Evolutionary conservation across 768 basidiomycete species (phyloP).

Genomic region (Lyophyllum atratum): DNA sequence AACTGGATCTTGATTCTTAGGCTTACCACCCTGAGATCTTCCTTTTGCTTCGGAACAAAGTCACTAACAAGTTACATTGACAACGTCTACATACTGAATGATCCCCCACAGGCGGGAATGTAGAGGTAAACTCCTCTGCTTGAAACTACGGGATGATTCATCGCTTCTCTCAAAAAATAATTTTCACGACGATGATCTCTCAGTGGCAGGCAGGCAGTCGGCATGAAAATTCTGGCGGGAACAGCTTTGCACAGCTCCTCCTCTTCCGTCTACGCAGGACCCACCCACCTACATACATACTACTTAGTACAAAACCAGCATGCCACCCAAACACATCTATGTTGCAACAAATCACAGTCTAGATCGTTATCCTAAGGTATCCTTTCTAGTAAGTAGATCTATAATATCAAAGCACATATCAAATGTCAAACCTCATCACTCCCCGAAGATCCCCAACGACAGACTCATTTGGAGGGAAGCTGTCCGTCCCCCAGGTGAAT

Average conservation of each 20-base stretch:
- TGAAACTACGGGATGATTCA: not conserved
- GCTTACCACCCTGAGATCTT: too few species aligned
- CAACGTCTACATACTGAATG: not conserved
- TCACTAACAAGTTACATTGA: too few species aligned
- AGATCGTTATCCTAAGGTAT: not conserved
- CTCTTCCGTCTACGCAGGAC: not conserved
- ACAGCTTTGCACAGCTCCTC: constrained; percentile 9
- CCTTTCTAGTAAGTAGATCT: not conserved
- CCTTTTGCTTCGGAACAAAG: not conserved
- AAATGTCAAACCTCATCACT: not conserved
- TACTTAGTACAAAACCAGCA: not conserved
- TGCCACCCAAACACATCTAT: not conserved
- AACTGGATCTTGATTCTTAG: not conserved
- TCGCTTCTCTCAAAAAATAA: not conserved
- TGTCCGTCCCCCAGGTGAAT: constrained; percentile 42
- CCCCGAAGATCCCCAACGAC: not conserved
- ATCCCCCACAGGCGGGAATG: not conserved
- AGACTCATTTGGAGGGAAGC: constrained; percentile 6
- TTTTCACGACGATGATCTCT: not conserved
- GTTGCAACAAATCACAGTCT: not conserved
- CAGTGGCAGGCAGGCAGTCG: not conserved
- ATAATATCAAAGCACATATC: not conserved
- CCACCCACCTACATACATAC: not conserved
- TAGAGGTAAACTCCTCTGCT: not conserved
- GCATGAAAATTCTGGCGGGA: not conserved